Conservation (phyloP, 306 rosid species). For the Ammopiptanthus mongolicus region DNA sequence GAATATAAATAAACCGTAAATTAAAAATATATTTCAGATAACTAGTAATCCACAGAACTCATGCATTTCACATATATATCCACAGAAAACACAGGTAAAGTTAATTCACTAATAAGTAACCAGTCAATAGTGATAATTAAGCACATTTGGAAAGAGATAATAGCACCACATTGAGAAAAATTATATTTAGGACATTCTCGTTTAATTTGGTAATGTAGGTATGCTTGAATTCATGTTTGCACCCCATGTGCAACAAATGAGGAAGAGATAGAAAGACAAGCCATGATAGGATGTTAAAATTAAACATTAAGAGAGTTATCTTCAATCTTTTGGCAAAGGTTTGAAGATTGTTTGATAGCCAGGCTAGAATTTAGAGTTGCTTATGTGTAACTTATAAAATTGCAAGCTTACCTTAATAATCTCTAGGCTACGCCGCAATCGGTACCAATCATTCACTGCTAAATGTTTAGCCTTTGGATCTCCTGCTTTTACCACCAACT, state of each 20-base stretch:
- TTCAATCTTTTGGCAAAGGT: neutral
- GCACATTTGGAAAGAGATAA: conserved; percentile 2
- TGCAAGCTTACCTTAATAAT: conserved; percentile 61
- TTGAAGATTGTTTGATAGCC: neutral
- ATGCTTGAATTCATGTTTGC: conserved; percentile 3
- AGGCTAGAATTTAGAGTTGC: conserved; percentile 1
- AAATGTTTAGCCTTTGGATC: conserved; percentile 67
- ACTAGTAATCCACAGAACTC: conserved; percentile 5
- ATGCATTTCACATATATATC: conserved; percentile 1
- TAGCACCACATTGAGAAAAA: neutral
- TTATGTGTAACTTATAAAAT: conserved; percentile 1
- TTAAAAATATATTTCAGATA: conserved; percentile 9
- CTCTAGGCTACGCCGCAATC: conserved; percentile 84
- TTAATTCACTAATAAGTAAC: neutral
- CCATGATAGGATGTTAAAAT: neutral
- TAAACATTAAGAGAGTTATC: neutral
- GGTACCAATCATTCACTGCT: conserved; percentile 78
- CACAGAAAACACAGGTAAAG: neutral
- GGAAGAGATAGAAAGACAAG: conserved; percentile 1
- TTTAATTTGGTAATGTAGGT: neutral
- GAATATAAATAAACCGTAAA: conserved; percentile 27
- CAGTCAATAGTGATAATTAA: neutral
- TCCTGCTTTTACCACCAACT: conserved; percentile 83
- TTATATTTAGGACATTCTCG: neutral
- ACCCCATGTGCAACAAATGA: neutral